Evolutionary conservation across 306 rosid genomes (phyloP), one percentile per base, ranked within the genome.

Genomic region (Fragaria nilgerrensis): DNA sequence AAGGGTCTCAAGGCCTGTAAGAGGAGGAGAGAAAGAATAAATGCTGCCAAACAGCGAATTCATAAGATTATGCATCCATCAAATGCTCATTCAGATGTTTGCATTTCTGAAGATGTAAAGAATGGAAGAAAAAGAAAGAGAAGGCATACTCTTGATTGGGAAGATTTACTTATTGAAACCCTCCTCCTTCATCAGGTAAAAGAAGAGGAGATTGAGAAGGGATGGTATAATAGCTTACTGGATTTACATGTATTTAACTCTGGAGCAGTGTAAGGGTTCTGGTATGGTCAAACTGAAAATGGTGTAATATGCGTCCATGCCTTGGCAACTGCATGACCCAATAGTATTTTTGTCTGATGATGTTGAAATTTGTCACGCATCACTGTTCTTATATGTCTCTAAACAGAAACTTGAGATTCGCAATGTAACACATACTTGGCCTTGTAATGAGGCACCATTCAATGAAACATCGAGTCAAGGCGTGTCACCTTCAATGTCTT

Each of bases 171-270:
- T 55, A 84, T 91, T 61, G 98, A 93, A 84, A 84, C 93, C 65
- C 94, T 93, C 23, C 85, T 91, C 67, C 94, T 91, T 70, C 95
- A 89, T 84, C 75, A 80, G 39, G 98, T 91, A 47, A 89, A 85
- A 78, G 95, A 87, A 44, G 92, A 89, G 81, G 93, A 91, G 82
- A 93, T 91, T 48, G 96, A 89, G 93, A 91, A 84, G 80, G 98
- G 98, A n/a, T 85, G 87, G 78, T 93, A 91, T 77, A 88, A 84
- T 77, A 83, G 86, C 17, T 84, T 91, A 75, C 66, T 93, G 77
- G 92, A 82, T 72, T 76, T 89, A 59, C 77, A 91, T 63, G 98
- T 93, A 48, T 93, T 91, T 56, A 81, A 82, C 77, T 83, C 85
- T n/a, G 87, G 90, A 22, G 29, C 74, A 49, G 74, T 79, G 69